A percentile compares a stretch with the other conserved stretches of the same genome.
Conservation (phyloP, 345 rosid genomes). For the Gossypium bickii region DNA sequence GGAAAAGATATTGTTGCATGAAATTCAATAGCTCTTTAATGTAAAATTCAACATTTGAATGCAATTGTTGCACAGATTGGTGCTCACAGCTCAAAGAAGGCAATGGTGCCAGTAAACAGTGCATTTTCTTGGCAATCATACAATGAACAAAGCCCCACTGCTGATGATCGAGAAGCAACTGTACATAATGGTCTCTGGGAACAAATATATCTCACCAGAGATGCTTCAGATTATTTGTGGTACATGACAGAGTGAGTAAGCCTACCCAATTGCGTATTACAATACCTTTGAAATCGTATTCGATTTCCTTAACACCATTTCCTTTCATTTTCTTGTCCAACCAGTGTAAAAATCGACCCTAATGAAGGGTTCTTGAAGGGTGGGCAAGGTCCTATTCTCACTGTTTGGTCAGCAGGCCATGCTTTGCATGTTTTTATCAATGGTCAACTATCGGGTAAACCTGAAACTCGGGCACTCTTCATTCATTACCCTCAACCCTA, state of each 20-base stretch:
- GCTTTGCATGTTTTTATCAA: constrained; percentile 88
- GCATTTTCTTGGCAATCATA: constrained; percentile 73
- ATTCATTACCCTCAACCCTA: too few relatives aligned
- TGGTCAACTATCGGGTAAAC: constrained; percentile 67
- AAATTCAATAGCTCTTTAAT: neutral
- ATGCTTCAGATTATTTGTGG: constrained; percentile 89
- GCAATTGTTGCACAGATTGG: constrained; percentile 41
- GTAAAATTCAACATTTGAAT: neutral
- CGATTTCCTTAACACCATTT: neutral
- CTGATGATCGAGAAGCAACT: constrained; percentile 42
- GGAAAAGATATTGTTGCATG: neutral
- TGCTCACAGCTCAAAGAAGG: constrained; percentile 53
- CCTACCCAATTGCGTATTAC: neutral
- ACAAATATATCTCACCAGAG: constrained; percentile 71
- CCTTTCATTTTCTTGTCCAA: constrained; percentile 1
- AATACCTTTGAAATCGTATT: constrained; percentile 3
- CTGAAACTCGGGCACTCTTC: neutral
- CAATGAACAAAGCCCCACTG: constrained; percentile 52
- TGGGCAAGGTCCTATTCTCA: constrained; percentile 54
- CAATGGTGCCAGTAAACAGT: constrained; percentile 48
- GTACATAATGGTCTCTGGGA: constrained; percentile 60
- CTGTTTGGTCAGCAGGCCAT: constrained; percentile 83
- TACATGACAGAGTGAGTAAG: constrained; percentile 81
- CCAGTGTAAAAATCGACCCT: constrained; percentile 42
- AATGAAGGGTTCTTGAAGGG: constrained; percentile 55